Conservation (phyloP, 495 filamentous ascomycete species). For the Parmelia sp. region DNA sequence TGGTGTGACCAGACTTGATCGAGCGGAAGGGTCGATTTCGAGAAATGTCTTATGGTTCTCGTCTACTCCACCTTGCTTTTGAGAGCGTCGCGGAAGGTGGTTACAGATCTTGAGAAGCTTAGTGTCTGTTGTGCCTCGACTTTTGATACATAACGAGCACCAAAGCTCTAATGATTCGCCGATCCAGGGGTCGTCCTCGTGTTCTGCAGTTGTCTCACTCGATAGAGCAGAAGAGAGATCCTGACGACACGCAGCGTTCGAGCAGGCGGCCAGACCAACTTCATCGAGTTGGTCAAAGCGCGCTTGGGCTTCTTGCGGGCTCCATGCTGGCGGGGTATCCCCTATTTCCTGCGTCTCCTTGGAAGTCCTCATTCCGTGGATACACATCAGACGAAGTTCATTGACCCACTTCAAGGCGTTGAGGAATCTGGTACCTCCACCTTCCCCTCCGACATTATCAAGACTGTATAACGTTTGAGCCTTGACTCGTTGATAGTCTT, state of each 20-base stretch:
- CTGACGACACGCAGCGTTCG: neutral
- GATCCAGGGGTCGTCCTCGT: constrained; percentile 15
- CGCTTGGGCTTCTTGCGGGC: constrained; percentile 6
- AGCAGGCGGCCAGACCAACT: constrained; percentile 14
- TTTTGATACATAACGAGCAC: constrained; percentile 12
- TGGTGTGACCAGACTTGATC: neutral
- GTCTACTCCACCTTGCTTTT: too few relatives aligned
- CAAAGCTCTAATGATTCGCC: constrained; percentile 10
- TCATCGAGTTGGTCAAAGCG: constrained; percentile 15
- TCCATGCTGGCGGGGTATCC: constrained; percentile 1
- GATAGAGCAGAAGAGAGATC: constrained; percentile 9
- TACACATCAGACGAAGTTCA: constrained; percentile 37
- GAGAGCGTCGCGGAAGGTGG: constrained; percentile 8
- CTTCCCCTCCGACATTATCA: constrained; percentile 18
- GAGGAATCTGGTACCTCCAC: constrained; percentile 19
- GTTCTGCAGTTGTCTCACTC: constrained; percentile 9
- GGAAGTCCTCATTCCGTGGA: constrained; percentile 27
- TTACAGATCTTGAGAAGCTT: constrained; percentile 11
- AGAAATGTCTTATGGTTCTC: too few relatives aligned
- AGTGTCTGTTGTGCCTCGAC: too few relatives aligned
- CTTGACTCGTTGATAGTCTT: constrained; percentile 29
- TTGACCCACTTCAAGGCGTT: constrained; percentile 41
- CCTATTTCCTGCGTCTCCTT: too few relatives aligned
- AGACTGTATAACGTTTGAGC: constrained; percentile 24
- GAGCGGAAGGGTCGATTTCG: neutral